phyloP scores from a whole-genome alignment of 148 eudicot species.

The Heliosperma pusillum region DNA sequence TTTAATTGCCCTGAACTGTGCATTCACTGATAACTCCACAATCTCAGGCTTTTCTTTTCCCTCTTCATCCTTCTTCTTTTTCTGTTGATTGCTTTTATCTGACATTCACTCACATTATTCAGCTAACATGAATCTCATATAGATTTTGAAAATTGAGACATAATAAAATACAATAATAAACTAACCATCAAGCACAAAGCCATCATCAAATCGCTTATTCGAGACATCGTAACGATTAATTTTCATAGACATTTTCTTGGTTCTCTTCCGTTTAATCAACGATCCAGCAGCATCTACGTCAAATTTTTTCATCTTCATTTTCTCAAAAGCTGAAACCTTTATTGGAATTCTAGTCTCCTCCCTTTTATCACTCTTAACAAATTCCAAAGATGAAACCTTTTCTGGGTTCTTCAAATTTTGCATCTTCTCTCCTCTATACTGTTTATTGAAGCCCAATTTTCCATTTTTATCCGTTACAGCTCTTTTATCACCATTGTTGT shows the following conservation, averaged over 20 bases:
- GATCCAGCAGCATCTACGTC: conserved; percentile 22
- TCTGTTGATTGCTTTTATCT: conserved; percentile 44
- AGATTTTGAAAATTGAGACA: background rate
- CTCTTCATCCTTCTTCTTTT: conserved; percentile 38
- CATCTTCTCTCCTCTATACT: conserved; percentile 2
- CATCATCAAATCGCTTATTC: conserved; percentile 60
- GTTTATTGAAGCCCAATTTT: conserved; percentile 5
- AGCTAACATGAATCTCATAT: background rate
- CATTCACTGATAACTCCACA: conserved; percentile 71
- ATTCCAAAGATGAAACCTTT: conserved; percentile 18
- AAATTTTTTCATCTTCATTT: conserved; percentile 29
- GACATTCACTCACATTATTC: conserved; percentile 13
- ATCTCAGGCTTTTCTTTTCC: conserved; percentile 35
- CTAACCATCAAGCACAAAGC: conserved; percentile 38
- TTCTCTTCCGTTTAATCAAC: conserved; percentile 39
- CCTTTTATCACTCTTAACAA: conserved; percentile 16
- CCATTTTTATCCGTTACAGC: background rate
- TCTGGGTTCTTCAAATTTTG: background rate
- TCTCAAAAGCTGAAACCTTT: conserved; percentile 22
- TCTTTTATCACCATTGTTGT: background rate
- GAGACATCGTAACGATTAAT: conserved; percentile 51
- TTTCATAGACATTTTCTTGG: conserved; percentile 42
- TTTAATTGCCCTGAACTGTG: conserved; percentile 87
- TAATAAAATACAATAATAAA: background rate
- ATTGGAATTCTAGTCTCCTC: conserved; percentile 18